These are phyloP conservation scores for Ophiocordyceps camponoti-saundersi DNA, from an alignment of 2,329 filamentous ascomycete species.

Conservation along the genomic window DNA sequence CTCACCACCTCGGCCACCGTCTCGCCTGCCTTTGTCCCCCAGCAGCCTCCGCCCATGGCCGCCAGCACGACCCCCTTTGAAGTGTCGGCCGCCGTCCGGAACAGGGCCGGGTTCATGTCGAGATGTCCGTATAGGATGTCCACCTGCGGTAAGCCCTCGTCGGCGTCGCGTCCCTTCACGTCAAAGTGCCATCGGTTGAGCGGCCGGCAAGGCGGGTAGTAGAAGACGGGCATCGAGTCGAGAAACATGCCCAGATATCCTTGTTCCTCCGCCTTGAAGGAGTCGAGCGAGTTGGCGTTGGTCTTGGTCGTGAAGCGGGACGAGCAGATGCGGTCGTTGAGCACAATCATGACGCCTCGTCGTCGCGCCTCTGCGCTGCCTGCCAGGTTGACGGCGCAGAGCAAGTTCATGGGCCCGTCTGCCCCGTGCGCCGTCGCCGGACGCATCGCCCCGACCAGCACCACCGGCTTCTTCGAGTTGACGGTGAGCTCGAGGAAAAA, in stretches of 20 bases:
- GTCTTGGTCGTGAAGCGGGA: constrained; percentile 44
- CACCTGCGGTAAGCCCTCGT: constrained; percentile 29
- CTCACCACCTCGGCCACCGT: constrained; percentile 26
- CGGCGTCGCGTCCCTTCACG: constrained; percentile 10
- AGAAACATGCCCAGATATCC: constrained; percentile 41
- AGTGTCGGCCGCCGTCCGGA: constrained; percentile 26
- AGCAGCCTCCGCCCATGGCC: constrained; percentile 35
- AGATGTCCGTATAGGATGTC: constrained; percentile 40
- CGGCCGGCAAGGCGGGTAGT: constrained; percentile 33
- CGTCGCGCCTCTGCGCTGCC: constrained; percentile 23
- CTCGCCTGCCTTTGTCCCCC: constrained; percentile 19
- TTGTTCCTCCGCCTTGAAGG: constrained; percentile 40
- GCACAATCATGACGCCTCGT: constrained; percentile 39
- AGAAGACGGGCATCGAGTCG: constrained; percentile 41
- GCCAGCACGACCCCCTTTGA: constrained; percentile 38
- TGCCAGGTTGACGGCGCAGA: constrained; percentile 41
- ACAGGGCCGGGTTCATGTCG: constrained; percentile 28
- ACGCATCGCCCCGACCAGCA: constrained; percentile 45
- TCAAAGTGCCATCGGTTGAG: constrained; percentile 26
- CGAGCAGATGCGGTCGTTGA: constrained; percentile 42
- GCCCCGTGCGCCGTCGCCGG: constrained; percentile 44
- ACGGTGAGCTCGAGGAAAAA: constrained; percentile 45
- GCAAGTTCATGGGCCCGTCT: constrained; percentile 45
- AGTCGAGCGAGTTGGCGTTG: constrained; percentile 45
- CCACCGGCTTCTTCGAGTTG: constrained; percentile 38